Evolutionary conservation across 805 yeast genomes (phyloP), one percentile per base, ranked within the genome.

Genomic region (Isabelozyma rhagii): DNA sequence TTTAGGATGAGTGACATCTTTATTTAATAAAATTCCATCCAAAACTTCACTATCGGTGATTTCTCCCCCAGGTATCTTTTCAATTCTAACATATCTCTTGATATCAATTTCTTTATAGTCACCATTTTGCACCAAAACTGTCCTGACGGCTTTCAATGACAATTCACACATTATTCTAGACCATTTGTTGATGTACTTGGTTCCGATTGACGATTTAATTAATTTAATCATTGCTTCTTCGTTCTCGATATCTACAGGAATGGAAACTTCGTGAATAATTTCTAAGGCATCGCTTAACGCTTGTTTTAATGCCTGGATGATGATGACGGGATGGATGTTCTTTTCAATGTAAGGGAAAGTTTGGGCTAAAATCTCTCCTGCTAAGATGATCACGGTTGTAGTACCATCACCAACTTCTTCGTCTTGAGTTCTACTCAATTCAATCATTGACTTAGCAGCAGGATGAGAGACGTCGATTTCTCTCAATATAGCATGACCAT

Each of bases 401-500:
- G 99, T 92, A 53, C 98, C 98, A 64, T 94, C 99, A 49, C 99
- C 99, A 51, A 82, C 99, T 73, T 93, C 99, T 73, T 93, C 99
- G 66, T 93, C 99, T 74, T 93, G 97, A 6, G 99, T 92, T 73
- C 99, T 83, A 61, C 94, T 84, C 57, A 94, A 81, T 72, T 94
- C 99, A 64, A 94, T 88, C 98, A 94, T 94, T 31, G 96, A 87
- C 72, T 94, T 94, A 44, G 99, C 99, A 4, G 99, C 99, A 9
- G 99, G 99, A 67, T 94, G 99, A 4, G 97, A 91, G 49, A 88
- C 96, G 66, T 93, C 98, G 58, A 94, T 94, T 67, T 94, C 99
- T 64, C 99, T 83, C 59, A 94, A 77, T 58, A 94, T 94, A 14
- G 99, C 99, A 71, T 94, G 99, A 11, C 99, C 99, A 68, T 94